Base-by-base conservation (phyloP, 148 eudicot genomes). In the Dianthus caryophyllus region DNA sequence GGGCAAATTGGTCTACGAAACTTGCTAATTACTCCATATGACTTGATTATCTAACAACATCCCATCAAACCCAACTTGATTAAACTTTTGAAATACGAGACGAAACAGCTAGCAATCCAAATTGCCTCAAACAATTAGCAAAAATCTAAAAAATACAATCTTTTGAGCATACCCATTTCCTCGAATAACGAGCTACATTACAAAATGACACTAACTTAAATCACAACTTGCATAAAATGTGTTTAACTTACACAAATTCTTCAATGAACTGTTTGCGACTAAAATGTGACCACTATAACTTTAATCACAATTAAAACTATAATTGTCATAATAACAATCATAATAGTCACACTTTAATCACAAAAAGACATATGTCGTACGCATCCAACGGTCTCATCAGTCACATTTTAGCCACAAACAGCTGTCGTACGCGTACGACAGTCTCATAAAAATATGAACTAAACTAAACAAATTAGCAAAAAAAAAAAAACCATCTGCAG, bases 401-500 rank as follows among this genome's bases (percentile, higher is more conserved):
- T n/a, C n/a, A n/a, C n/a, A n/a, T n/a, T n/a, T n/a, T n/a, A n/a
- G n/a, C n/a, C n/a, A n/a, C n/a, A n/a, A n/a, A n/a, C n/a, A n/a
- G n/a, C n/a, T 7, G 38, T 33, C 4, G 38, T 33, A 33, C 38
- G 7, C 38, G 38, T 33, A 33, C 3, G 7, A 33, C 38, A 7
- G 7, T 33, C 38, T 33, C 7, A 2, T 33, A 33, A 33, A 7
- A 33, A 7, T 12, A 53, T 21, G 20, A 51, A 20, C 2, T 30
- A 51, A 51, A 3, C 39, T 33, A 33, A 39, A 14, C 0, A 43
- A 67, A 52, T 26, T 33, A 20, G 9, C n/a, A 57, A 13, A 53
- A 31, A 50, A 7, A 56, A 33, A 3, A 16, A 30, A 54, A 20
- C 25, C 21, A 76, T 71, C 21, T 46, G 51, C 67, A 76, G 79